phyloP scores from a whole-genome alignment of 768 basidiomycete genomes.

The Calocybe gangraenosa region DNA sequence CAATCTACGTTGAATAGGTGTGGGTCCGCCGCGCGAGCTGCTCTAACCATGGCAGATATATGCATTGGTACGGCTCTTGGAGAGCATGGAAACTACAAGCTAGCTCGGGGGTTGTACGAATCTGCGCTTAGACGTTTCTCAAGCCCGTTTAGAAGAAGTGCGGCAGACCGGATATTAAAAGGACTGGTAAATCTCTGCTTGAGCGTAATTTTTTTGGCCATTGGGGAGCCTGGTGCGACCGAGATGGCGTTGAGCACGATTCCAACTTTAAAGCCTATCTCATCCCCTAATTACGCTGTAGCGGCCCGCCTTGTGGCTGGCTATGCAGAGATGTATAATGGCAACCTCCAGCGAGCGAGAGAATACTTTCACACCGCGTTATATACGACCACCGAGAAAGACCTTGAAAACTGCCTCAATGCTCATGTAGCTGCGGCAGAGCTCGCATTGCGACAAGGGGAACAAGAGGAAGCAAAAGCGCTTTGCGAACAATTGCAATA shows the following conservation, averaged over 20 bases:
- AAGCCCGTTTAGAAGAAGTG: too few species aligned
- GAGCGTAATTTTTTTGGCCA: too few species aligned
- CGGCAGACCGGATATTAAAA: too few species aligned
- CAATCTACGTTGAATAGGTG: background rate
- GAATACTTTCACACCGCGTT: conserved; percentile 2
- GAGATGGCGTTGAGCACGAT: background rate
- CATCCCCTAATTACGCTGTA: too few species aligned
- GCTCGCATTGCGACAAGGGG: conserved; percentile 1
- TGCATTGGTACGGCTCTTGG: too few species aligned
- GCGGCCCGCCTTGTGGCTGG: background rate
- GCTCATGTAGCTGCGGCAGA: conserved; percentile 2
- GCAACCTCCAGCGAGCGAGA: background rate
- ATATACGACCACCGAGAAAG: background rate
- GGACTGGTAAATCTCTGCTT: too few species aligned
- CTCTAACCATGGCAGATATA: background rate
- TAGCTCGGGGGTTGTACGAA: conserved; percentile 1
- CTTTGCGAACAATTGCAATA: background rate
- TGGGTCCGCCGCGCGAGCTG: background rate
- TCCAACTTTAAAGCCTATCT: background rate
- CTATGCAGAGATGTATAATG: conserved; percentile 1
- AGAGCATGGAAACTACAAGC: conserved; percentile 1
- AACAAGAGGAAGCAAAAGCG: background rate
- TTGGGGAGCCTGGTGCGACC: background rate
- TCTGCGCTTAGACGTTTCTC: background rate
- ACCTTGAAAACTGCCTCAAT: background rate